These are phyloP conservation scores for Pythium rhizo-oryzae DNA, from an alignment of 352 stramenopile species.

Conservation along the genomic window DNA sequence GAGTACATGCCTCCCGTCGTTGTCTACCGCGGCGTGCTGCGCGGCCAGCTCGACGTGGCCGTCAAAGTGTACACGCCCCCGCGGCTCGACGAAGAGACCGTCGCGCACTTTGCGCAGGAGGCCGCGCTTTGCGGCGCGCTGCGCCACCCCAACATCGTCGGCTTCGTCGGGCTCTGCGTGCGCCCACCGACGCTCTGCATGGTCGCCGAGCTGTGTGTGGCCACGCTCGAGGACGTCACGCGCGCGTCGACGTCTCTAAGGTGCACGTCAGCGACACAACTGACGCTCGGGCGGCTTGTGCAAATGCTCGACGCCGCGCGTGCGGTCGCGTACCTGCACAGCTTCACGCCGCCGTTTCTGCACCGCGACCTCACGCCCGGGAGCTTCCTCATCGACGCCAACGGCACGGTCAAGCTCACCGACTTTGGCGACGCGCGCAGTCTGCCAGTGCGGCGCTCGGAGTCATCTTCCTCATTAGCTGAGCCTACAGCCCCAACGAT, in stretches of 20 bases:
- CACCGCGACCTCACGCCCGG: constrained; percentile 68
- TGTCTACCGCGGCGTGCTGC: constrained; percentile 60
- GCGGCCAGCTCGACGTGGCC: constrained; percentile 52
- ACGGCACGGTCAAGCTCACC: constrained; percentile 52
- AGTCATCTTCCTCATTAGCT: neutral
- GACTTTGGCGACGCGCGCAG: constrained; percentile 60
- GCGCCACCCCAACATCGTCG: constrained; percentile 80
- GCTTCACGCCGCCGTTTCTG: constrained; percentile 67
- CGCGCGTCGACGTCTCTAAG: no score
- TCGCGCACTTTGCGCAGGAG: constrained; percentile 52
- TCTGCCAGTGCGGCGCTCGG: neutral
- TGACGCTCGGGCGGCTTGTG: no score
- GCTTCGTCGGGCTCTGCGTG: constrained; percentile 86
- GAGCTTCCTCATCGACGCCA: constrained; percentile 58
- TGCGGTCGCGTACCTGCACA: constrained; percentile 73
- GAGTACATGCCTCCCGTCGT: neutral
- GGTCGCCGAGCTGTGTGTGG: constrained; percentile 67
- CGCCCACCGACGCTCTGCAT: constrained; percentile 50
- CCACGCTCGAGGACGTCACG: constrained; percentile 59
- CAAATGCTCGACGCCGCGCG: constrained; percentile 48
- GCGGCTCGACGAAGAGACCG: constrained; percentile 49
- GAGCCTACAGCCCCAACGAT: neutral
- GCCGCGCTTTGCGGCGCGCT: constrained; percentile 71
- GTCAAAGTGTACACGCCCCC: constrained; percentile 78
- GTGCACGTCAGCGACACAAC: no score